Evolutionary conservation across 2,329 filamentous ascomycete species (phyloP), one percentile per base, ranked within the genome.

Genomic region (Didymella arachidicola): DNA sequence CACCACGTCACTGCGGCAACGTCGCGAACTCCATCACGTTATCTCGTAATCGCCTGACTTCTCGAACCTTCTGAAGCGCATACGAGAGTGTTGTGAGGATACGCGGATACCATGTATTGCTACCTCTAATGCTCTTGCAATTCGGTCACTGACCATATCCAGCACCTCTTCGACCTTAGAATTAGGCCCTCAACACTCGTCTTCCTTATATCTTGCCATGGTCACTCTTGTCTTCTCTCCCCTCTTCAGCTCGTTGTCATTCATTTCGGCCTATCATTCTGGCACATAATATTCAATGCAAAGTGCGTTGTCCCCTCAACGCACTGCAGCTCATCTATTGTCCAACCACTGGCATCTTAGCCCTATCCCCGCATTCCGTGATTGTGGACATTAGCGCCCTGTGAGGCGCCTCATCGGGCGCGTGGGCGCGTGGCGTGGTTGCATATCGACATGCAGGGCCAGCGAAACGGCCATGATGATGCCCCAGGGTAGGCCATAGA

Each of bases 231-330:
- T 26, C 29, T 18, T 19, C 16, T 27, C 25, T 22, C 10, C 32
- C 16, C 18, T 8, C n/a, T 18, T n/a, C 6, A 2, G 8, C 30
- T 26, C 27, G 4, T 46, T 19, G 16, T 7, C 29, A 11, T n/a
- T 48, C 32, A 45, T 36, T 27, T 41, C 29, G n/a, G 5, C 41
- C 41, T 54, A 41, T 51, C 30, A 18, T 27, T 8, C 18, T 16
- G 5, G 29, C 44, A 45, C 50, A 44, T 53, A 54, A 34, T 50
- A 68, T 68, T 61, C 67, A 69, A 70, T 71, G 61, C 63, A 67
- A 63, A 72, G 67, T 75, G 72, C 60, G 71, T 67, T 73, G 71
- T 68, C 64, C 60, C 59, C 57, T 59, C 61, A 62, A 63, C 67
- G 52, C 60, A 54, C 59, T 61, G 60, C 68, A 62, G 41, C 59